Conservation (phyloP, 1,284 basidiomycete species). For the Leccinum subfulvum region DNA sequence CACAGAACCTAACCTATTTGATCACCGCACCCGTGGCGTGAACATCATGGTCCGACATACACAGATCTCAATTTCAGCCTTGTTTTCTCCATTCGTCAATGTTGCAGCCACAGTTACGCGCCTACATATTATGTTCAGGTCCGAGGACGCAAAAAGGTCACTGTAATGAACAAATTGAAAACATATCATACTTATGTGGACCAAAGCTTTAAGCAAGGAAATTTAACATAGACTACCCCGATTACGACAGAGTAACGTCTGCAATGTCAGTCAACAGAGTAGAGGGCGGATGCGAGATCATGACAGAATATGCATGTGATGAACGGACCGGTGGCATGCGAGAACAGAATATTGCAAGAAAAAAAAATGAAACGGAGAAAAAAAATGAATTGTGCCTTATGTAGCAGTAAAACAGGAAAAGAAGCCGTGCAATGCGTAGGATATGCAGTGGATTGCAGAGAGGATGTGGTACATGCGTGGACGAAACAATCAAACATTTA, state of each 20-base stretch:
- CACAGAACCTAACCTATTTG: conserved; percentile 2
- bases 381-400: conserved; percentile 18
- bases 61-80: not conserved
- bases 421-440: conserved; percentile 27
- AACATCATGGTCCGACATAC: not conserved
- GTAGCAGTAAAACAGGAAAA: conserved; percentile 17
- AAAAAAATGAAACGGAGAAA: conserved; percentile 8
- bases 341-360: conserved; percentile 20
- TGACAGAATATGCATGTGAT: conserved; percentile 18
- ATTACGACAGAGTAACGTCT: conserved; percentile 12
- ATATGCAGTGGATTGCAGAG: conserved; percentile 24
- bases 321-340: conserved; percentile 27
- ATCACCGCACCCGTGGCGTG: conserved; percentile 5
- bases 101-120: not conserved
- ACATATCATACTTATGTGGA: conserved; percentile 25
- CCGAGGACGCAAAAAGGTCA: conserved; percentile 7
- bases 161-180: conserved; percentile 4
- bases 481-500: conserved; percentile 20
- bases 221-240: conserved; percentile 18
- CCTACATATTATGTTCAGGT: not conserved
- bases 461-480: conserved; percentile 26
- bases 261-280: conserved; percentile 16
- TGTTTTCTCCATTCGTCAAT: not conserved
- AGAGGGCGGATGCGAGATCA: conserved; percentile 17
- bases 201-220: conserved; percentile 12